These are phyloP conservation scores for Schizonepeta tenuifolia DNA, from an alignment of 257 asterid species.

Conservation along the genomic window DNA sequence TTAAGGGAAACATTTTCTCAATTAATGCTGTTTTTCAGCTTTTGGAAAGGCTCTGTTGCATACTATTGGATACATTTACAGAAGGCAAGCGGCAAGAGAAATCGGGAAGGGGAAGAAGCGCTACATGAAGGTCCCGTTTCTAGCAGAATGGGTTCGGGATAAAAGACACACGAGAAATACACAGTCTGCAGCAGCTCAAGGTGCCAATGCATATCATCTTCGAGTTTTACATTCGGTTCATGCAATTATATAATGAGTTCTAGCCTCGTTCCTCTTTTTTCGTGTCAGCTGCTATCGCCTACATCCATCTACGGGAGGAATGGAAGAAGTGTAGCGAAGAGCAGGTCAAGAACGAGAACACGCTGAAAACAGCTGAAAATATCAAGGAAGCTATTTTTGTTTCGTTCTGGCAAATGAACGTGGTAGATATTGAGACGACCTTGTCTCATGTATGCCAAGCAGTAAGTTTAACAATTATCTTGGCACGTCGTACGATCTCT, in stretches of 20 bases:
- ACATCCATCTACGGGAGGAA: conserved; percentile 69
- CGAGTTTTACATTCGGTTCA: background rate
- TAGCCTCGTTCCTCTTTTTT: background rate
- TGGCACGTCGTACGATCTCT: background rate
- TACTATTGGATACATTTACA: conserved; percentile 83
- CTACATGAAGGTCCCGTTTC: conserved; percentile 79
- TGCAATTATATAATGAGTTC: conserved; percentile 2
- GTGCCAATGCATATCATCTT: conserved; percentile 41
- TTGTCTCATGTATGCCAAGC: conserved; percentile 73
- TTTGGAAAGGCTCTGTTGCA: conserved; percentile 87
- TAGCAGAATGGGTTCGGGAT: conserved; percentile 89
- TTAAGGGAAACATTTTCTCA: background rate
- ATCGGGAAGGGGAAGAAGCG: conserved; percentile 76
- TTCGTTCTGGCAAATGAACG: conserved; percentile 83
- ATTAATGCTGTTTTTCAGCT: conserved; percentile 51
- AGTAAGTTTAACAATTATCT: conserved; percentile 46
- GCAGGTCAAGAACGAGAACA: conserved; percentile 55
- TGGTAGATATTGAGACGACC: conserved; percentile 80
- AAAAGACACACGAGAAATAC: conserved; percentile 73
- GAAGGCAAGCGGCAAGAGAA: conserved; percentile 86
- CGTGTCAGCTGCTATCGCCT: conserved; percentile 63
- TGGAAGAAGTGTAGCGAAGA: conserved; percentile 62
- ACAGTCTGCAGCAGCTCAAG: conserved; percentile 79
- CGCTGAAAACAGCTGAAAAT: conserved; percentile 54
- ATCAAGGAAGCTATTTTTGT: conserved; percentile 64